Conservation (phyloP, 2,329 filamentous ascomycete species). For the Xylaria sp. region DNA sequence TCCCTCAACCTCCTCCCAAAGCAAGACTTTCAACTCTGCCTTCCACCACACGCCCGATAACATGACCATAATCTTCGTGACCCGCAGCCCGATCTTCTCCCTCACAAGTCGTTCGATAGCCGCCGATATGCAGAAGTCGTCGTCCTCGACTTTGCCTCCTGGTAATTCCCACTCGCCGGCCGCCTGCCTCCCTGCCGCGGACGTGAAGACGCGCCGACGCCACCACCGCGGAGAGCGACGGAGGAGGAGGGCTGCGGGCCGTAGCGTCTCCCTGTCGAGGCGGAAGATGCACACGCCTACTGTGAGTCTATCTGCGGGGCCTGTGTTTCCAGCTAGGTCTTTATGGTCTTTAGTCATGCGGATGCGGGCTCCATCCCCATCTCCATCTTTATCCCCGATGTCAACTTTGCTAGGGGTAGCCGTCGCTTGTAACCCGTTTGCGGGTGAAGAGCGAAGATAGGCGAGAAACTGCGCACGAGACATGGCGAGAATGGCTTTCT, state of each 20-base stretch:
- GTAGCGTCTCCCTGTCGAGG: constrained; percentile 40
- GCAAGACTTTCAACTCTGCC: constrained; percentile 37
- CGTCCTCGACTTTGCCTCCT: constrained; percentile 42
- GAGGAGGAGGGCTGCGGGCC: constrained; percentile 44
- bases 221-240: constrained; percentile 34
- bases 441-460: constrained; percentile 23
- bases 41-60: constrained; percentile 39
- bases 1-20: constrained; percentile 34
- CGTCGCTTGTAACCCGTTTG: neutral
- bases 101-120: constrained; percentile 43
- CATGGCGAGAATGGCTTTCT: constrained; percentile 48
- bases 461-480: constrained; percentile 46
- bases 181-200: neutral
- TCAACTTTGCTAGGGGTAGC: neutral
- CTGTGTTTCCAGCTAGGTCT: neutral
- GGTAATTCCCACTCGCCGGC: constrained; percentile 43
- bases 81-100: constrained; percentile 42
- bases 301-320: constrained; percentile 36
- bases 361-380: neutral
- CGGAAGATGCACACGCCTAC: constrained; percentile 47
- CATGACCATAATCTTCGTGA: constrained; percentile 42
- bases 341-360: neutral
- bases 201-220: constrained; percentile 12
- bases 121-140: constrained; percentile 47
- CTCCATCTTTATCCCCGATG: neutral